Evolutionary conservation across 441 rosid species (phyloP).

Genomic region (Capsella rubella): DNA sequence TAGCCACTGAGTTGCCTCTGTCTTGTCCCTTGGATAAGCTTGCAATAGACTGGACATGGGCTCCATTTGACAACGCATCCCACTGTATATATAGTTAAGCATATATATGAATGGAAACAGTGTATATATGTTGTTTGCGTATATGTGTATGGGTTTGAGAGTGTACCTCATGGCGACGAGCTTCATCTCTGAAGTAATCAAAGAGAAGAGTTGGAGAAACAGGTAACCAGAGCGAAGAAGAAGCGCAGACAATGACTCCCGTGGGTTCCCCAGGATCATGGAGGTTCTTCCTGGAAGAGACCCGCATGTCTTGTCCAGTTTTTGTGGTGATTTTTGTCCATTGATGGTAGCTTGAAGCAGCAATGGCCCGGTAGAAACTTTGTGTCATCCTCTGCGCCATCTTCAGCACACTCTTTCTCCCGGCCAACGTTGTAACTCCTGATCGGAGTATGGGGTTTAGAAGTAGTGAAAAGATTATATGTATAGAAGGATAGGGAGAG

Average conservation of each 20-base stretch:
- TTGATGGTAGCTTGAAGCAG: slow-evolving; percentile 89
- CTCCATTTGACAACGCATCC: slow-evolving; percentile 85
- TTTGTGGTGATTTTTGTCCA: slow-evolving; percentile 88
- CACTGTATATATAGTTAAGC: slow-evolving; percentile 53
- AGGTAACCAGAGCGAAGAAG: slow-evolving; percentile 90
- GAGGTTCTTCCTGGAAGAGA: slow-evolving; percentile 92
- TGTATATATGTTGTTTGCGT: slow-evolving; percentile 3
- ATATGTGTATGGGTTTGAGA: slow-evolving; percentile 2
- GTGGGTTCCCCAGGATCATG: slow-evolving; percentile 93
- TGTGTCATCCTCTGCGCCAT: slow-evolving; percentile 92
- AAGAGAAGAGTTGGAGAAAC: slow-evolving; percentile 73
- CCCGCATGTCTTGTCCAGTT: slow-evolving; percentile 90
- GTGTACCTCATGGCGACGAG: slow-evolving; percentile 77
- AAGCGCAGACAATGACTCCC: slow-evolving; percentile 90
- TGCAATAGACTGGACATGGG: slow-evolving; percentile 71
- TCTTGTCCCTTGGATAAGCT: slow-evolving; percentile 91
- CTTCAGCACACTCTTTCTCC: slow-evolving; percentile 92
- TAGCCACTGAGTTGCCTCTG: slow-evolving; percentile 88
- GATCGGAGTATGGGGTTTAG: background rate
- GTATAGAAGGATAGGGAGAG: background rate
- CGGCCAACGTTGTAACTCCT: slow-evolving; percentile 95
- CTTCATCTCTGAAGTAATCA: slow-evolving; percentile 85
- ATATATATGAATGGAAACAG: slow-evolving; percentile 2
- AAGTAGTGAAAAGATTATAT: background rate
- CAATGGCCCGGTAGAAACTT: slow-evolving; percentile 81